phyloP scores from a whole-genome alignment of 2,329 filamentous ascomycete species.

The Fusarium anthophilum region DNA sequence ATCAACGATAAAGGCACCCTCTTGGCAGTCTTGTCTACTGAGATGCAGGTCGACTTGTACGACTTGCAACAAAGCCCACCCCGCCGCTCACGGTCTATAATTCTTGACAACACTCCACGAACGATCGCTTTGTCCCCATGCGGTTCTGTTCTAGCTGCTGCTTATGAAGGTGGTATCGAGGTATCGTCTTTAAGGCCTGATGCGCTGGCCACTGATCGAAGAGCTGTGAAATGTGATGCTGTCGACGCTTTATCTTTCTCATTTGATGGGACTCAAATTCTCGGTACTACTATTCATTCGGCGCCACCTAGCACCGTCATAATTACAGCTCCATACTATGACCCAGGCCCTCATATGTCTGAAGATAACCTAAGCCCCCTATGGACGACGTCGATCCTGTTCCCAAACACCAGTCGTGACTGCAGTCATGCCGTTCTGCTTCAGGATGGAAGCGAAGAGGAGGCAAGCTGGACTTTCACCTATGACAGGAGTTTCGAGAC shows the following conservation, averaged over 20 bases:
- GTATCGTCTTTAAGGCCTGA: constrained; percentile 77
- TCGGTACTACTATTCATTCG: constrained; percentile 76
- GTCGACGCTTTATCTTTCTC: constrained; percentile 82
- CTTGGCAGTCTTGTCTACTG: constrained; percentile 81
- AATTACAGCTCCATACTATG: constrained; percentile 82
- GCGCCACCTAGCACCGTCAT: constrained; percentile 76
- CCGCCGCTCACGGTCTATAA: constrained; percentile 76
- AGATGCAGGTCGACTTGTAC: constrained; percentile 89
- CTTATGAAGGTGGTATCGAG: constrained; percentile 89
- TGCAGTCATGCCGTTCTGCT: constrained; percentile 81
- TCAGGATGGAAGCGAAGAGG: constrained; percentile 67
- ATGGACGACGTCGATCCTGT: constrained; percentile 88
- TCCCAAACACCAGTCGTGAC: constrained; percentile 81
- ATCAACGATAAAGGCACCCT: constrained; percentile 81
- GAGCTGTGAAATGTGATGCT: constrained; percentile 80
- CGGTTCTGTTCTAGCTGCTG: constrained; percentile 82
- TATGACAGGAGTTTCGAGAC: constrained; percentile 81
- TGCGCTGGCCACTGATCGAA: constrained; percentile 71
- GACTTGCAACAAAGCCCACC: constrained; percentile 72
- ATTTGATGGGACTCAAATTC: constrained; percentile 78
- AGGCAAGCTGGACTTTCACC: constrained; percentile 79
- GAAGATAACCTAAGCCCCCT: constrained; percentile 77
- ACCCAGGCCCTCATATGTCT: constrained; percentile 71
- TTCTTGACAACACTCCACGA: constrained; percentile 80
- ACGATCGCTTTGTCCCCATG: constrained; percentile 84